Evolutionary conservation across 1,284 basidiomycete genomes (phyloP).

Genomic region (Pisolithus thermaeus): DNA sequence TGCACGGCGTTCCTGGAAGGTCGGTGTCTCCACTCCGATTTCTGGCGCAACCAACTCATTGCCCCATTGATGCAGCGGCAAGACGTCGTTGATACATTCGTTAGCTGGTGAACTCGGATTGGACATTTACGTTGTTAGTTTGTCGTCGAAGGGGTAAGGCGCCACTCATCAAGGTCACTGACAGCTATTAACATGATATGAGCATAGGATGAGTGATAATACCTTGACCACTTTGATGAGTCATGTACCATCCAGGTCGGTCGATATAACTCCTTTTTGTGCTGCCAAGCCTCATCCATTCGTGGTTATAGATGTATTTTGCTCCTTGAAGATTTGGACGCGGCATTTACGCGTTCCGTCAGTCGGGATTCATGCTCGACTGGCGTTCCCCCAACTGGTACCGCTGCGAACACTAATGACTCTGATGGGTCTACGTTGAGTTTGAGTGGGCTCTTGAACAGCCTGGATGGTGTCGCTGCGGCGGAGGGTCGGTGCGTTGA

Average conservation of each 20-base stretch:
- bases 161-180: not conserved
- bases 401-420: slow-evolving; percentile 39
- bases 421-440: slow-evolving; percentile 74
- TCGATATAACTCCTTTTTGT: slow-evolving; percentile 2
- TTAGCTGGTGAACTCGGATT: slow-evolving; percentile 81
- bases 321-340: slow-evolving; percentile 83
- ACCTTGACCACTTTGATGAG: slow-evolving; percentile 78
- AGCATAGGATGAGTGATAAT: slow-evolving; percentile 77
- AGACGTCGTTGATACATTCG: slow-evolving; percentile 80
- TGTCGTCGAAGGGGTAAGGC: slow-evolving; percentile 75
- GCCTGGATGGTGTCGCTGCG: slow-evolving; percentile 81
- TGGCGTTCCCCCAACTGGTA: slow-evolving; percentile 50
- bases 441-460: slow-evolving; percentile 76
- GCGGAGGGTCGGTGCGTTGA: slow-evolving; percentile 71
- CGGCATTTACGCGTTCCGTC: slow-evolving; percentile 78
- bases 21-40: slow-evolving; percentile 25
- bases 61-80: slow-evolving; percentile 47
- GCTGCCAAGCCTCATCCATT: slow-evolving; percentile 11
- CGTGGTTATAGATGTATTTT: slow-evolving; percentile 62
- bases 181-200: slow-evolving; percentile 8
- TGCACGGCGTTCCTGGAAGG: slow-evolving; percentile 83
- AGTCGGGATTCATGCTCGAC: slow-evolving; percentile 74
- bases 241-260: slow-evolving; percentile 73
- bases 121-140: slow-evolving; percentile 82
- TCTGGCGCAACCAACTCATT: slow-evolving; percentile 8